These are phyloP conservation scores for Fusarium oxysporum DNA, from an alignment of 2,329 filamentous ascomycete species.

Conservation along the genomic window DNA sequence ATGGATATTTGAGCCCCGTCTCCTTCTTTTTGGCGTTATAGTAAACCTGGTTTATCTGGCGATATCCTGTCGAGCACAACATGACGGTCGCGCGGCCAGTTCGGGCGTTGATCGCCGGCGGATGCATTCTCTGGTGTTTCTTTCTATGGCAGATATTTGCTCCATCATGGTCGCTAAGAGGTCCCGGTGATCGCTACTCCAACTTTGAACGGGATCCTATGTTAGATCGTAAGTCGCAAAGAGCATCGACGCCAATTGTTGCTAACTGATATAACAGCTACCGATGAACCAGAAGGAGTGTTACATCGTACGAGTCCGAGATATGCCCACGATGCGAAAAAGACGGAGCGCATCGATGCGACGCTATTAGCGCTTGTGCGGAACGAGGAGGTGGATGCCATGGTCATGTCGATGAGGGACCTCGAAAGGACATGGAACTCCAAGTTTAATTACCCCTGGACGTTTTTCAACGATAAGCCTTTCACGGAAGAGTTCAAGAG, in stretches of 20 bases:
- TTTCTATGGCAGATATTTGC: conserved; percentile 81
- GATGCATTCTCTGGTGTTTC: conserved; percentile 79
- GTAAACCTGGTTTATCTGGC: conserved; percentile 6
- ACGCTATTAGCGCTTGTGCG: conserved; percentile 92
- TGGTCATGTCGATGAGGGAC: conserved; percentile 90
- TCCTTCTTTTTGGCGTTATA: conserved; percentile 23
- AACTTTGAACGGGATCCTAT: conserved; percentile 85
- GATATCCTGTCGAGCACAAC: conserved; percentile 23
- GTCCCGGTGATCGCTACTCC: conserved; percentile 56
- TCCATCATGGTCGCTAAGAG: conserved; percentile 60
- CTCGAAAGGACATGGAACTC: conserved; percentile 95
- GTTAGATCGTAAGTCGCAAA: conserved; percentile 76
- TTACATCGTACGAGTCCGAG: conserved; percentile 79
- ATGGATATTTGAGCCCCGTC: conserved; percentile 36
- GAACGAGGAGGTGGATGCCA: conserved; percentile 86
- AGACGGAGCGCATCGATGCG: conserved; percentile 89
- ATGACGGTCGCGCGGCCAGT: conserved; percentile 92
- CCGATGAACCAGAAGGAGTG: conserved; percentile 82
- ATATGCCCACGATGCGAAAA: conserved; percentile 80
- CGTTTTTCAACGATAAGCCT: conserved; percentile 96
- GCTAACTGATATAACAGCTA: conserved; percentile 65
- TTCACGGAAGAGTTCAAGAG: conserved; percentile 95
- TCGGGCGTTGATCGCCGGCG: conserved; percentile 79
- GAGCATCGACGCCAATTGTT: conserved; percentile 13
- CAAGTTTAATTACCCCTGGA: conserved; percentile 99